Percentiles rank a stretch among this genome's conserved stretches.
These are phyloP conservation scores for Gnaphalium uliginosum DNA, from an alignment of 129 eudicot genomes.

Conservation along the genomic window DNA sequence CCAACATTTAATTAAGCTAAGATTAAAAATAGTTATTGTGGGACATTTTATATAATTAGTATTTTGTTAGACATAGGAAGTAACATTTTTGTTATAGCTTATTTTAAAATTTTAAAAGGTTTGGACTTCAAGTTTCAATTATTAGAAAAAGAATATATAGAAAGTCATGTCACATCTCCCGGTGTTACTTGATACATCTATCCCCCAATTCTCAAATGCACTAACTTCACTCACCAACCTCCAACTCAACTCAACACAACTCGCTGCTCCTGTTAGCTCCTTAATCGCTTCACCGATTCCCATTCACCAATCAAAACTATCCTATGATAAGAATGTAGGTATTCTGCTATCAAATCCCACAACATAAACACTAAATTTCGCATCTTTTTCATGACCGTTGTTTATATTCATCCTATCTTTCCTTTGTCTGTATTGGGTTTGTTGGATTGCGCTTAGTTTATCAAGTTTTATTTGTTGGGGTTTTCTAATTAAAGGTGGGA, in stretches of 20 bases:
- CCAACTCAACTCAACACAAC: background rate
- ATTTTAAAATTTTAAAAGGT: no score
- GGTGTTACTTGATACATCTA: constrained; percentile 20
- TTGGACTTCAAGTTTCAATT: no score
- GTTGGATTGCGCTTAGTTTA: background rate
- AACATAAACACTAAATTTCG: background rate
- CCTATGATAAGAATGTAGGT: background rate
- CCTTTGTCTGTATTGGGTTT: background rate
- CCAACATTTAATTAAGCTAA: no score
- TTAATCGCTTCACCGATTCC: constrained; percentile 21
- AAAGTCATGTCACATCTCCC: constrained; percentile 28
- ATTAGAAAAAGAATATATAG: background rate
- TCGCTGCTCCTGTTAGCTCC: constrained; percentile 16
- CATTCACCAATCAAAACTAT: background rate
- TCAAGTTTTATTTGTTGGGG: constrained; percentile 22
- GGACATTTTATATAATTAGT: no score
- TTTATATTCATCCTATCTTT: background rate
- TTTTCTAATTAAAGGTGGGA: constrained; percentile 14
- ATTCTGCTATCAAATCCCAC: constrained; percentile 4
- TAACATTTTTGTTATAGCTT: no score
- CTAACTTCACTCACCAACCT: constrained; percentile 42
- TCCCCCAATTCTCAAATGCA: constrained; percentile 16
- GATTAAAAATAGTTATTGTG: no score
- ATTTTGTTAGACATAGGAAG: no score
- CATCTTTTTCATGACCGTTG: background rate